Evolutionary conservation across 2,329 filamentous ascomycete species (phyloP).

Genomic region (Diaporthe ilicicola): DNA sequence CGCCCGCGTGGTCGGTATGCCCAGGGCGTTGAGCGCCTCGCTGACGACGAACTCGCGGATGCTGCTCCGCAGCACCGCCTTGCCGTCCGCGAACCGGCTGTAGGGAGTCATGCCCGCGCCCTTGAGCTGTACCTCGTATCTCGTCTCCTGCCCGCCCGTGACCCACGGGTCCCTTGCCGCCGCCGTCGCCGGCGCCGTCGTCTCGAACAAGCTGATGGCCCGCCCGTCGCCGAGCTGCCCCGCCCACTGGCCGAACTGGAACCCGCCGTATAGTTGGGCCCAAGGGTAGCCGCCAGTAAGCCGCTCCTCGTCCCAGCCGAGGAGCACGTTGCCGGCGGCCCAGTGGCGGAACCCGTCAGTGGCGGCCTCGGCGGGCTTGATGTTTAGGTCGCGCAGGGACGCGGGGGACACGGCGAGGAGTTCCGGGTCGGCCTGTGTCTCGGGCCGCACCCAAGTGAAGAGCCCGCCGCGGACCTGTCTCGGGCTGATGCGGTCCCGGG

Average conservation of each 20-base stretch:
- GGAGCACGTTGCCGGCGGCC: conserved; percentile 83
- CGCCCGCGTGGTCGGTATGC: conserved; percentile 87
- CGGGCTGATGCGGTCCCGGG: conserved; percentile 78
- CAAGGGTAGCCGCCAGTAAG: conserved; percentile 85
- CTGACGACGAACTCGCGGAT: conserved; percentile 95
- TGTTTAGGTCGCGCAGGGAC: conserved; percentile 83
- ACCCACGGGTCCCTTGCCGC: conserved; percentile 56
- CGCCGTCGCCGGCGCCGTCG: conserved; percentile 69
- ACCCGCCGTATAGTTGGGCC: conserved; percentile 97
- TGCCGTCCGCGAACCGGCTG: conserved; percentile 94
- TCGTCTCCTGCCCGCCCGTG: conserved; percentile 40
- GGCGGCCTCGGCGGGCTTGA: conserved; percentile 72
- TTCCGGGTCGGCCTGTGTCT: conserved; percentile 75
- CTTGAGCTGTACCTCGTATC: conserved; percentile 94
- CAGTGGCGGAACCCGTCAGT: conserved; percentile 79
- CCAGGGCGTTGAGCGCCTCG: conserved; percentile 85
- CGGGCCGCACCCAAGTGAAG: conserved; percentile 91
- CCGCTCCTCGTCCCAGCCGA: conserved; percentile 77
- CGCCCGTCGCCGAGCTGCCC: conserved; percentile 95
- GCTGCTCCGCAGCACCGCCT: conserved; percentile 89
- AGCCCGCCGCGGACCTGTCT: conserved; percentile 85
- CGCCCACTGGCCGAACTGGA: conserved; percentile 86
- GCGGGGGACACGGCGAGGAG: conserved; percentile 82
- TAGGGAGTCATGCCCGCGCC: conserved; percentile 94
- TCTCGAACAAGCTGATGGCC: conserved; percentile 93